Percentiles rank a stretch among this genome's conserved stretches.
phyloP scores from a whole-genome alignment of 768 basidiomycete species.

The Tylopilus cervinicoccineus region DNA sequence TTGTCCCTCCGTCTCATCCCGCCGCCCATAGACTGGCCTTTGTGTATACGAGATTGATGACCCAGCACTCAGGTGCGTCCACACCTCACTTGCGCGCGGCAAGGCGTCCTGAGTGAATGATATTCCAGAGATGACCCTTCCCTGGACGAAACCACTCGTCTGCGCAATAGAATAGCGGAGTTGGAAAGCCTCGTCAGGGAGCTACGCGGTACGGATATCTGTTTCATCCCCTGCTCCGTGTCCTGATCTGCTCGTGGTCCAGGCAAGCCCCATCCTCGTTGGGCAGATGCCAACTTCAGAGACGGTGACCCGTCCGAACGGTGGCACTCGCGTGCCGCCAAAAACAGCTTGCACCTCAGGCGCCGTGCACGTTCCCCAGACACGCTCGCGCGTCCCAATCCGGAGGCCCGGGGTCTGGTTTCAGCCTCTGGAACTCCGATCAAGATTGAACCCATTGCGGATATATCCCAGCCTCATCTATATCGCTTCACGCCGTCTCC shows the following conservation, averaged over 20 bases:
- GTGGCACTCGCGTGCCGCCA: slow-evolving; percentile 81
- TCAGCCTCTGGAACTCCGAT: slow-evolving; percentile 55
- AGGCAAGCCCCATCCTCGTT: slow-evolving; percentile 87
- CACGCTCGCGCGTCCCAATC: slow-evolving; percentile 30
- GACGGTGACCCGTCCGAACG: slow-evolving; percentile 80
- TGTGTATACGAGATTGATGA: slow-evolving; percentile 96
- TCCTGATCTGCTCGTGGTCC: slow-evolving; percentile 11
- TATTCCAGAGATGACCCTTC: slow-evolving; percentile 73
- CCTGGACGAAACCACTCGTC: slow-evolving; percentile 80
- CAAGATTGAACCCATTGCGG: slow-evolving; percentile 60
- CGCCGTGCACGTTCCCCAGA: slow-evolving; percentile 37
- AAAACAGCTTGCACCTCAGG: slow-evolving; percentile 50
- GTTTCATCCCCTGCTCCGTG: slow-evolving; percentile 5
- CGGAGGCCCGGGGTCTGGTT: slow-evolving; percentile 37
- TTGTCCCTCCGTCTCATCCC: slow-evolving; percentile 4
- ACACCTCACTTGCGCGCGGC: neutral
- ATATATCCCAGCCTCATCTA: slow-evolving; percentile 46
- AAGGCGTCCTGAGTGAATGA: neutral
- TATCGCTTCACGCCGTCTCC: slow-evolving; percentile 71
- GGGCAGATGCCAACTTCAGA: slow-evolving; percentile 76
- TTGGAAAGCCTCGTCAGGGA: slow-evolving; percentile 90
- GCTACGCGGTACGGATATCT: slow-evolving; percentile 56
- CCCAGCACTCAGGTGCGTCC: slow-evolving; percentile 65
- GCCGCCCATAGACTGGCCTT: slow-evolving; percentile 66
- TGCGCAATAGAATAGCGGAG: slow-evolving; percentile 87